These are phyloP conservation scores for Hagleromyces aurorensis DNA, from an alignment of 805 yeast genomes.

Conservation along the genomic window DNA sequence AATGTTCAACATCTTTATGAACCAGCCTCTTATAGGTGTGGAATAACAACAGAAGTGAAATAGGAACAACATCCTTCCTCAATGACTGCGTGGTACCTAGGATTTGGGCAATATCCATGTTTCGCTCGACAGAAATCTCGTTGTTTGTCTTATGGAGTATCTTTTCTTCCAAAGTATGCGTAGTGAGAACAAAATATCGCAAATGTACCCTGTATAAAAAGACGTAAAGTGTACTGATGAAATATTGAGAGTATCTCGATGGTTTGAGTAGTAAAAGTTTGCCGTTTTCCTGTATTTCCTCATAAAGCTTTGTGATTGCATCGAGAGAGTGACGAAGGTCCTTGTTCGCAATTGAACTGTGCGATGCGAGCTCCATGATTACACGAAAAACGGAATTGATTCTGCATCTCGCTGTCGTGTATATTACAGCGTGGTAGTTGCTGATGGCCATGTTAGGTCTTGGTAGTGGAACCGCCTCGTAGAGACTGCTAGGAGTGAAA, in stretches of 20 bases:
- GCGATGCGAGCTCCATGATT: conserved; percentile 16
- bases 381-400: conserved; percentile 16
- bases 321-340: conserved; percentile 4
- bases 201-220: conserved; percentile 23
- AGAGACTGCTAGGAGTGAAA: conserved; percentile 10
- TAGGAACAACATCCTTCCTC: conserved; percentile 15
- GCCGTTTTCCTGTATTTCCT: conserved; percentile 9
- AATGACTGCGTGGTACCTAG: conserved; percentile 10
- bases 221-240: conserved; percentile 18
- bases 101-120: conserved; percentile 12
- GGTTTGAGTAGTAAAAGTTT: conserved; percentile 4
- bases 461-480: conserved; percentile 10
- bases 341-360: conserved; percentile 3
- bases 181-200: conserved; percentile 16
- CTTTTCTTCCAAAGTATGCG: conserved; percentile 11
- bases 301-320: conserved; percentile 9
- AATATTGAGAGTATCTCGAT: conserved; percentile 12
- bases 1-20: conserved; percentile 12
- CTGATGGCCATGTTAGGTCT: conserved; percentile 1
- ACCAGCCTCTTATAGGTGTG: conserved; percentile 22
- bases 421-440: conserved; percentile 12
- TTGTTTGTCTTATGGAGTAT: conserved; percentile 8
- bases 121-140: conserved; percentile 1
- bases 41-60: conserved; percentile 17
- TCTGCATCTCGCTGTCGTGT: conserved; percentile 20